A percentile compares a stretch with the other conserved stretches of the same genome.
Conservation (phyloP, 441 rosid genomes). For the Gossypium schwendimanii region DNA sequence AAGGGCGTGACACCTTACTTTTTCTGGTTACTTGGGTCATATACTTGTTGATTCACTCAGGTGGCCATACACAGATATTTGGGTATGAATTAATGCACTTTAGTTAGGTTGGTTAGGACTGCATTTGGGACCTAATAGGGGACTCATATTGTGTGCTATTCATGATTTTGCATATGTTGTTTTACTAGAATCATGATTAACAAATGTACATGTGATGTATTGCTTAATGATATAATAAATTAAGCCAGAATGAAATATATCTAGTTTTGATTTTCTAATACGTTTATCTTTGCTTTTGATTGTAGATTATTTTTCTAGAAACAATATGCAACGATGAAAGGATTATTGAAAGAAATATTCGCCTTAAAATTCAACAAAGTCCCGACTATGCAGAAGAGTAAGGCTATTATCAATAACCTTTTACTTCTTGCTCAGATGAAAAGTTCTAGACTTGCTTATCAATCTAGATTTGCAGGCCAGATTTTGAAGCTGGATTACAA, state of each 20-base stretch:
- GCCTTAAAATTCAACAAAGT: conserved; percentile 98
- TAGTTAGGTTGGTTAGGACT: neutral
- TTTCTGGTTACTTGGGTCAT: neutral
- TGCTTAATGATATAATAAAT: neutral
- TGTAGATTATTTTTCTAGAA: conserved; percentile 94
- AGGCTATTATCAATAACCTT: conserved; percentile 24
- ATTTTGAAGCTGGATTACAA: conserved; percentile 79
- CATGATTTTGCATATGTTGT: neutral
- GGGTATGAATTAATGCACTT: neutral
- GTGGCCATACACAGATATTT: neutral
- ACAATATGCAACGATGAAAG: conserved; percentile 86
- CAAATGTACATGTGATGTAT: neutral
- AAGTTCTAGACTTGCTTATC: conserved; percentile 21
- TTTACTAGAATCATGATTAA: neutral
- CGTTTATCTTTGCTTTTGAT: conserved; percentile 8
- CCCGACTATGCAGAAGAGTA: conserved; percentile 99
- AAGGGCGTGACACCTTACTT: neutral
- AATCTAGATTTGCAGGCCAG: conserved; percentile 56
- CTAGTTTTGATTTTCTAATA: conserved; percentile 13
- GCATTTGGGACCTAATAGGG: neutral
- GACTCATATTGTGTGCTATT: neutral
- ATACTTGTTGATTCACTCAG: neutral
- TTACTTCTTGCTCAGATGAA: conserved; percentile 13
- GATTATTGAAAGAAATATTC: conserved; percentile 96
- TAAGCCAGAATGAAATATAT: neutral